These are phyloP conservation scores for Aspergillus pseudotamarii DNA, from an alignment of 2,329 filamentous ascomycete species.

Conservation along the genomic window DNA sequence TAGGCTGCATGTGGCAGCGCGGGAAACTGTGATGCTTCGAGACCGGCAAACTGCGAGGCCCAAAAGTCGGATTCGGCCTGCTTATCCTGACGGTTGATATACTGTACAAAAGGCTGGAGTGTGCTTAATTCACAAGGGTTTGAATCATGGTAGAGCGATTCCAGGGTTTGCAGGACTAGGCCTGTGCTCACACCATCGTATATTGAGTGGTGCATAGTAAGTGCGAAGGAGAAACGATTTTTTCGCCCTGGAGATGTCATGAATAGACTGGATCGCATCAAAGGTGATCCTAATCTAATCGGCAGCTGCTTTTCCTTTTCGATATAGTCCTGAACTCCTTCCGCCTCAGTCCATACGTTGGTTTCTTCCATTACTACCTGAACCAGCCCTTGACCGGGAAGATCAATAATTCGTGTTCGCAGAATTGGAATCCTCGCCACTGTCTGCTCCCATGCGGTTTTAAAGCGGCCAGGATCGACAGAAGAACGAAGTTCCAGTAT, in stretches of 20 bases:
- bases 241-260: not conserved
- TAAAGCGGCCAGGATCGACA: not conserved
- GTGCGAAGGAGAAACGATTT: not conserved
- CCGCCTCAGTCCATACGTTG: slow-evolving; percentile 5
- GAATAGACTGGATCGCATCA: not conserved
- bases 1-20: slow-evolving; percentile 2
- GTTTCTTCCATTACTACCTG: slow-evolving; percentile 28
- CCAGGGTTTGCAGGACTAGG: not conserved
- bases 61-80: slow-evolving; percentile 6
- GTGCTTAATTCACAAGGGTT: not conserved
- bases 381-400: slow-evolving; percentile 13
- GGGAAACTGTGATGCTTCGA: slow-evolving; percentile 6
- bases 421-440: slow-evolving; percentile 36
- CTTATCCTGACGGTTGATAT: not conserved
- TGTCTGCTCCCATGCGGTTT: slow-evolving; percentile 1
- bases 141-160: not conserved
- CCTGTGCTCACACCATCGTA: not conserved
- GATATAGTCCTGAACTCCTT: not conserved
- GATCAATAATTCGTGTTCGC: slow-evolving; percentile 37
- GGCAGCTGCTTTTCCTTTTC: not conserved
- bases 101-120: not conserved
- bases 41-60: slow-evolving; percentile 3
- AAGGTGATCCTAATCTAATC: not conserved
- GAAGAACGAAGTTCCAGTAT: not conserved
- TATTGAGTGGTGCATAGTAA: slow-evolving; percentile 3